Percentiles rank a stretch among this genome's conserved stretches.
phyloP scores from a whole-genome alignment of 306 rosid genomes.

The Medicago lupulina region DNA sequence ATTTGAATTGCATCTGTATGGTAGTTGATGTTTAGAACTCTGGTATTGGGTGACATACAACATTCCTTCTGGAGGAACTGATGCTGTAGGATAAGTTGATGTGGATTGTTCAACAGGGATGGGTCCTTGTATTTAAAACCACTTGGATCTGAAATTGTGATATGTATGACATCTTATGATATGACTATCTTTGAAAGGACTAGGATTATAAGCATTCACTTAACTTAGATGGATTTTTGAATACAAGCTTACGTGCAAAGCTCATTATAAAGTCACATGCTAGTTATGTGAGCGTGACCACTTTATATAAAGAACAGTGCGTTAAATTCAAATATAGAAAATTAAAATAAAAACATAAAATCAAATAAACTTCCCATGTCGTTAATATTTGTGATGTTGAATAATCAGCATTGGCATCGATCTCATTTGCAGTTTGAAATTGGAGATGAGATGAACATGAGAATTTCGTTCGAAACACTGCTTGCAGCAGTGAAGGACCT shows the following conservation, averaged over 20 bases:
- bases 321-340: not conserved
- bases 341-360: conserved; percentile 6
- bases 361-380: not conserved
- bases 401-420: conserved; percentile 37
- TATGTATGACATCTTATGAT: not conserved
- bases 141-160: conserved; percentile 10
- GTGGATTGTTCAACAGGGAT: conserved; percentile 4
- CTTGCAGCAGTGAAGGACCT: conserved; percentile 49
- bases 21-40: conserved; percentile 34
- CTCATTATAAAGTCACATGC: conserved; percentile 22
- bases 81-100: conserved; percentile 7
- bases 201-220: conserved; percentile 1
- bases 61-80: not conserved
- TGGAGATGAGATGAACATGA: conserved; percentile 51
- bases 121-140: not conserved
- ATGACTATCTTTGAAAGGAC: too few species aligned
- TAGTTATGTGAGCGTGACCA: conserved; percentile 3
- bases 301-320: not conserved
- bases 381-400: conserved; percentile 22
- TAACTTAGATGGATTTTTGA: not conserved
- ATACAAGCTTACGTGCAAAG: conserved; percentile 14
- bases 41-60: conserved; percentile 16
- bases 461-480: conserved; percentile 66
- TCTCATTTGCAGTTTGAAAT: conserved; percentile 59
- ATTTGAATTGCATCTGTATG: conserved; percentile 18